Base-by-base conservation (phyloP, 2,329 filamentous ascomycete species). In the Penicillium brevicompactum region DNA sequence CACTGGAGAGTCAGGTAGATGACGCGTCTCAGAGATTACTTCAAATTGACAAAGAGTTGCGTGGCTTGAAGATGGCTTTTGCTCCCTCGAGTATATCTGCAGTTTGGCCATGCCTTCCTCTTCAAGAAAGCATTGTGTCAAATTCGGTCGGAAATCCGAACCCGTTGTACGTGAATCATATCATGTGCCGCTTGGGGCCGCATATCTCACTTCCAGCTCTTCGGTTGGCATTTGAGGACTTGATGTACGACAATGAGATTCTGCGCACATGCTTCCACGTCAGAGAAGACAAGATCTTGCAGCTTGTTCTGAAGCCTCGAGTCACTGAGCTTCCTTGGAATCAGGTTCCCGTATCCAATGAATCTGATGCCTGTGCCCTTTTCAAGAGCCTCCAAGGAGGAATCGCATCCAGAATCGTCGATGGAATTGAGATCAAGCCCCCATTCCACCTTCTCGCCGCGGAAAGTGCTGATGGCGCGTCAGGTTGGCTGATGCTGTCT, bases 401-500 rank as follows among this genome's bases (percentile, higher is more conserved):
- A 27, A 13, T 52, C 9, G 49, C 32, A 18, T 18, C 49, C 6
- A 46, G 21, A 5, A 46, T 52, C 5, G 30, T 52, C 10, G 18
- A 21, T 11, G 9, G 38, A 22, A 52, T 52, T 14, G 43, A 46
- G 10, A 40, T 9, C 34, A 27, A 37, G 14, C 49, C 49, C n/a
- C 49, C 49, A 18, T 38, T 52, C 14, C 32, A 41, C 30, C 24
- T 52, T 9, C 41, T 52, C 14, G 43, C 49, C 2, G 49, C 21
- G 4, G 18, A 42, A 30, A 6, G 41, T 9, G 40, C 21, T 1
- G n/a, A 52, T 10, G 16, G 45, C 5, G 42, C 21, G 9, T 24
- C 54, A 1, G 47, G 51, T 5, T 57, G 55, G 51, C 22, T 59
- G 10, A 57, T 59, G 48, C 27, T 59, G 14, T 59, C 57, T 10